phyloP scores from a whole-genome alignment of 2,329 filamentous ascomycete genomes.

The Tricladium varicosporioides region DNA sequence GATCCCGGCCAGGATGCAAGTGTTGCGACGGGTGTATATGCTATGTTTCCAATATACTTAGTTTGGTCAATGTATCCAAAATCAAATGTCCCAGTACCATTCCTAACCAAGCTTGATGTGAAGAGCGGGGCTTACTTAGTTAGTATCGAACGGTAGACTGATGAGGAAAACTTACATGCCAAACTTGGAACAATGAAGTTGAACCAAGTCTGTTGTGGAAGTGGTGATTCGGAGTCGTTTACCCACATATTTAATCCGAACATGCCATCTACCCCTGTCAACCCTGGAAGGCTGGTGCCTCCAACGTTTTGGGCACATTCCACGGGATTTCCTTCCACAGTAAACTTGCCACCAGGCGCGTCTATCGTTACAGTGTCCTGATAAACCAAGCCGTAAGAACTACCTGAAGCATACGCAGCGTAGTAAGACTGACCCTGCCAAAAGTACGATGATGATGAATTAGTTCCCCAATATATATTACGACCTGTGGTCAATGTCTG shows the following conservation, averaged over 20 bases:
- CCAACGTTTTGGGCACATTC: slow-evolving; percentile 20
- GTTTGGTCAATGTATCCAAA: slow-evolving; percentile 52
- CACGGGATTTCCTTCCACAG: slow-evolving; percentile 16
- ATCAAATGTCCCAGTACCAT: slow-evolving; percentile 45
- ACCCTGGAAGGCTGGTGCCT: slow-evolving; percentile 5
- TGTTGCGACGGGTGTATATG: slow-evolving; percentile 41
- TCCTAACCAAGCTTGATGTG: slow-evolving; percentile 48
- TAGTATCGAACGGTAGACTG: not conserved
- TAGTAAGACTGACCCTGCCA: slow-evolving; percentile 20
- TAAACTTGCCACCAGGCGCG: slow-evolving; percentile 3
- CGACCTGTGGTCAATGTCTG: slow-evolving; percentile 6
- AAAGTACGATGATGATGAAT: slow-evolving; percentile 7
- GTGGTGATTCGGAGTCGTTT: slow-evolving; percentile 21
- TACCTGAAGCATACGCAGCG: slow-evolving; percentile 12
- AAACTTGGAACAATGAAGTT: slow-evolving; percentile 14
- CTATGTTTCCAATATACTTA: slow-evolving; percentile 51
- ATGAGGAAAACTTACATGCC: slow-evolving; percentile 2
- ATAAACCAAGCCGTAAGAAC: slow-evolving; percentile 18
- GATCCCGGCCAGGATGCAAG: slow-evolving; percentile 40
- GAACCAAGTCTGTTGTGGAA: slow-evolving; percentile 21
- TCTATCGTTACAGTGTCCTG: slow-evolving; percentile 19
- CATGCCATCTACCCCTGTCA: slow-evolving; percentile 28
- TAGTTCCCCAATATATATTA: slow-evolving; percentile 14
- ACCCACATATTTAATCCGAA: slow-evolving; percentile 40
- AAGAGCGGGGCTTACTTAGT: slow-evolving; percentile 45